A percentile compares a stretch with the other conserved stretches of the same genome.
Evolutionary conservation across 23 red algal species (phyloP).

Genomic region (Gracilaria gracilis): DNA sequence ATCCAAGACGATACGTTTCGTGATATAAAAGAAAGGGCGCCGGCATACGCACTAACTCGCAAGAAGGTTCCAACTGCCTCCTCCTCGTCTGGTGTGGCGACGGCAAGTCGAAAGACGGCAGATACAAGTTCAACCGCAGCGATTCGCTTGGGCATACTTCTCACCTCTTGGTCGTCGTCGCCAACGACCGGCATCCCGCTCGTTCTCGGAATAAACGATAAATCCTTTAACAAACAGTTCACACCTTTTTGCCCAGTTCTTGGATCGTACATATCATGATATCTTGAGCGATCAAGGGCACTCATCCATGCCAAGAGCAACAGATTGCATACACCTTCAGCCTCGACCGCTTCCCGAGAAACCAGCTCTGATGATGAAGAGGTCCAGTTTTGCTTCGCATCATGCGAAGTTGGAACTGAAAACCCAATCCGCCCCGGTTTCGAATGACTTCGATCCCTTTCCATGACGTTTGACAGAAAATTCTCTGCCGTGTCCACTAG

Average conservation of each 20-base stretch:
- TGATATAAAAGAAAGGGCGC: constrained; percentile 60
- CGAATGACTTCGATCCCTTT: constrained; percentile 8
- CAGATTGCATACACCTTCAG: constrained; percentile 57
- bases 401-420: background rate
- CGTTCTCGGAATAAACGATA: constrained; percentile 54
- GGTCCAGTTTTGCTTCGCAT: constrained; percentile 1
- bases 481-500: constrained; percentile 30
- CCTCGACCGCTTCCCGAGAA: constrained; percentile 46
- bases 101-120: constrained; percentile 72
- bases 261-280: constrained; percentile 76
- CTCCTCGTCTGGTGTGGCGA: constrained; percentile 72
- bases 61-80: constrained; percentile 55
- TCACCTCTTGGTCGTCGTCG: constrained; percentile 59
- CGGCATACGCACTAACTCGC: constrained; percentile 57
- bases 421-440: constrained; percentile 11
- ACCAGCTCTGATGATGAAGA: background rate
- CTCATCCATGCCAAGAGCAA: constrained; percentile 78
- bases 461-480: background rate
- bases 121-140: constrained; percentile 68
- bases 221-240: constrained; percentile 73
- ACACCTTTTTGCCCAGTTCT: constrained; percentile 65
- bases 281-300: constrained; percentile 82
- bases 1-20: constrained; percentile 66
- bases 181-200: constrained; percentile 47
- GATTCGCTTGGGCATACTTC: constrained; percentile 39